Conservation (phyloP, 345 rosid species). For the Draba incana region DNA sequence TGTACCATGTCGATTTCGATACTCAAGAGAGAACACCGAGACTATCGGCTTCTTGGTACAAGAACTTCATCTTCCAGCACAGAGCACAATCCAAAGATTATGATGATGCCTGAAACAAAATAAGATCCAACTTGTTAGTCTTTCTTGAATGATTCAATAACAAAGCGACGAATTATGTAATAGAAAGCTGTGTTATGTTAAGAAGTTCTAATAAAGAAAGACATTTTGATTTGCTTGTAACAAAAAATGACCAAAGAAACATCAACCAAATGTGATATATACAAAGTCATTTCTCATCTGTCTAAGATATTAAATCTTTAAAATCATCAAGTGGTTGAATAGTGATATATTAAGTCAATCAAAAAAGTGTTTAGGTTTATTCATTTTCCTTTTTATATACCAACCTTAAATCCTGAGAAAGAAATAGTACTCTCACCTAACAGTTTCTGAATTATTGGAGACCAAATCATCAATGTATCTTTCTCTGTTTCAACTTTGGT, state of each 20-base stretch:
- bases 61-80: conserved; percentile 50
- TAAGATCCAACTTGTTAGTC: too few relatives aligned
- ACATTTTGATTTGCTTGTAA: not conserved
- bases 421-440: not conserved
- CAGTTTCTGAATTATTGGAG: conserved; percentile 1
- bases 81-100: conserved; percentile 23
- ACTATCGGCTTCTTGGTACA: conserved; percentile 68
- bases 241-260: not conserved
- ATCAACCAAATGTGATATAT: too few relatives aligned
- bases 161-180: not conserved
- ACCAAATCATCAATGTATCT: conserved; percentile 7
- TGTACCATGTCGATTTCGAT: conserved; percentile 57
- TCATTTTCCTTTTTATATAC: not conserved
- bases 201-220: conserved; percentile 10
- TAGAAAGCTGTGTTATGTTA: not conserved
- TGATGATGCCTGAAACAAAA: conserved; percentile 28
- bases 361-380: conserved; percentile 1
- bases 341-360: conserved; percentile 24
- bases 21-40: conserved; percentile 66
- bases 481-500: conserved; percentile 5
- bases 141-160: too few relatives aligned
- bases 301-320: not conserved
- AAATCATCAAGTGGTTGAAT: conserved; percentile 1
- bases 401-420: not conserved
- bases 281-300: not conserved